Evolutionary conservation across 768 basidiomycete species (phyloP).

Genomic region (Boletus barrowsii): DNA sequence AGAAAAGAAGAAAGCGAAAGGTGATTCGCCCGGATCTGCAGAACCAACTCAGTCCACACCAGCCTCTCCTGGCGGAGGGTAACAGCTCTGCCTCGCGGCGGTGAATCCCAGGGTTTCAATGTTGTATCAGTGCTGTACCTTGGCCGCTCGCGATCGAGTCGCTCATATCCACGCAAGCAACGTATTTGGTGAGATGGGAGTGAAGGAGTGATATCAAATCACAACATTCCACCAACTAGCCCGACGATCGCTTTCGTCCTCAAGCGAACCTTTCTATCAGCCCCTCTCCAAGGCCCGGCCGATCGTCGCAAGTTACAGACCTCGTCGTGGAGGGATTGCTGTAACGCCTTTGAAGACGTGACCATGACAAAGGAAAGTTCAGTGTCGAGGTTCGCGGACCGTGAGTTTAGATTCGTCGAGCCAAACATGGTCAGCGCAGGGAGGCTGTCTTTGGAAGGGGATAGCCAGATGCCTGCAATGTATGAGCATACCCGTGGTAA

Average conservation of each 20-base stretch:
- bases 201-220: constrained; percentile 11
- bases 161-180: background rate
- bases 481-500: background rate
- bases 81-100: background rate
- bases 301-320: constrained; percentile 48
- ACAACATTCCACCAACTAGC: constrained; percentile 70
- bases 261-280: constrained; percentile 52
- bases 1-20: constrained; percentile 5
- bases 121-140: background rate
- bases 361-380: constrained; percentile 87
- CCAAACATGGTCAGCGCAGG: constrained; percentile 85
- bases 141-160: background rate
- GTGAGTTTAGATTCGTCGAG: constrained; percentile 91
- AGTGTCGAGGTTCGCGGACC: constrained; percentile 86
- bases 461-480: constrained; percentile 77
- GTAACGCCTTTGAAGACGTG: constrained; percentile 55
- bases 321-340: constrained; percentile 50
- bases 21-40: background rate
- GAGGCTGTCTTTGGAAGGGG: constrained; percentile 45
- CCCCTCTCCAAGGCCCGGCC: constrained; percentile 58
- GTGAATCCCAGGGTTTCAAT: background rate
- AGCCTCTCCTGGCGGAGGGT: background rate
- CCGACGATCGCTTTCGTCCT: constrained; percentile 63
- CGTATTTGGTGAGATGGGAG: constrained; percentile 9
- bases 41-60: constrained; percentile 3